Percentiles rank a stretch among this genome's conserved stretches.
Conservation (phyloP, 1,284 basidiomycete genomes). For the Melampsora americana region DNA sequence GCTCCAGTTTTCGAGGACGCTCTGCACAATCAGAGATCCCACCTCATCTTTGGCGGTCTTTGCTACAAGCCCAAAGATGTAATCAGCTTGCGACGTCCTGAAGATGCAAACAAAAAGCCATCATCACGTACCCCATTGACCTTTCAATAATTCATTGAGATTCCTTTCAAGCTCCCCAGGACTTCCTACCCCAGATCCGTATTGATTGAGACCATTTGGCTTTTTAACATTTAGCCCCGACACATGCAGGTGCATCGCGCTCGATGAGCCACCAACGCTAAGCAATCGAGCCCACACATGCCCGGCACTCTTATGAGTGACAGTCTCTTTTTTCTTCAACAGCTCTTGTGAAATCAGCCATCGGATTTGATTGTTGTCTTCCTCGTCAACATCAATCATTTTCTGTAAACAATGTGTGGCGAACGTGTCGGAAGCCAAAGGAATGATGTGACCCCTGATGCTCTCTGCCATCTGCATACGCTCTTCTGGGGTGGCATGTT, state of each 20-base stretch:
- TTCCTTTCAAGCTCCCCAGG: slow-evolving; percentile 28
- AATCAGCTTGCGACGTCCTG: neutral
- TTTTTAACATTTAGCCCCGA: slow-evolving; percentile 30
- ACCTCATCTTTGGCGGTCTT: slow-evolving; percentile 43
- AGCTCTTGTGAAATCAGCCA: slow-evolving; percentile 41
- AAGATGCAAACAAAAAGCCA: neutral
- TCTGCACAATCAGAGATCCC: slow-evolving; percentile 44
- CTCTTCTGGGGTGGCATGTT: slow-evolving; percentile 41
- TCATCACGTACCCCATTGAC: slow-evolving; percentile 40
- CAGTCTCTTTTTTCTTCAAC: slow-evolving; percentile 44
- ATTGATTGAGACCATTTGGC: slow-evolving; percentile 33
- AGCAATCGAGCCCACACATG: slow-evolving; percentile 44
- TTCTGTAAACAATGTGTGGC: slow-evolving; percentile 44
- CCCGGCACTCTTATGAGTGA: slow-evolving; percentile 44
- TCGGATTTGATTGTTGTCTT: slow-evolving; percentile 32
- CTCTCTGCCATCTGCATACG: slow-evolving; percentile 31
- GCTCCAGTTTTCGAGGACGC: slow-evolving; percentile 44
- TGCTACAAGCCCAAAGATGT: slow-evolving; percentile 17
- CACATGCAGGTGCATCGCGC: slow-evolving; percentile 10
- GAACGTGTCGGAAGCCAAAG: slow-evolving; percentile 42
- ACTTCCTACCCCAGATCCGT: slow-evolving; percentile 39
- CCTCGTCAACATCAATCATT: slow-evolving; percentile 45
- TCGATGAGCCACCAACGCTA: slow-evolving; percentile 38
- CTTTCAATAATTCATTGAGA: slow-evolving; percentile 42
- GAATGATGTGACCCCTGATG: slow-evolving; percentile 39